Evolutionary conservation across 2,329 filamentous ascomycete genomes (phyloP).

Genomic region (Venturia carpophila): DNA sequence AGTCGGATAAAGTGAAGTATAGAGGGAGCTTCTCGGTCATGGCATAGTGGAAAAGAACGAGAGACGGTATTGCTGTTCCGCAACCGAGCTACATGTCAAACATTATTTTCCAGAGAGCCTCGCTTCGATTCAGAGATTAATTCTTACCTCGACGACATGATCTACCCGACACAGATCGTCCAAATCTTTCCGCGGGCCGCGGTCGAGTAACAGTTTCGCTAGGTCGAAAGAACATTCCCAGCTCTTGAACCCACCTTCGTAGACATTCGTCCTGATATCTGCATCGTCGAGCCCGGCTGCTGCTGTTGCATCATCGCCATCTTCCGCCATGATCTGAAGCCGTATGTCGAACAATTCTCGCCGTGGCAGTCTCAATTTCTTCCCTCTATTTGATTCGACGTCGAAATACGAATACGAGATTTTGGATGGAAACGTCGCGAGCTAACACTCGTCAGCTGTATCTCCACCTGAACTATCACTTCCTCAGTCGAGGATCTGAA

Average conservation of each 20-base stretch:
- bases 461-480: too few relatives aligned
- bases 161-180: conserved; percentile 42
- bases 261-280: conserved; percentile 73
- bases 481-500: too few relatives aligned
- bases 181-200: conserved; percentile 41
- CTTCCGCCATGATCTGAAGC: conserved; percentile 70
- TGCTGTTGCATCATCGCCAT: conserved; percentile 40
- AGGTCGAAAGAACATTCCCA: conserved; percentile 82
- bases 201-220: conserved; percentile 53
- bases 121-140: conserved; percentile 22
- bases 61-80: conserved; percentile 65
- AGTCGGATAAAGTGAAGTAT: conserved; percentile 64
- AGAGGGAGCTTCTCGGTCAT: conserved; percentile 43
- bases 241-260: conserved; percentile 83
- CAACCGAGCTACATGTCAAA: conserved; percentile 56
- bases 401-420: conserved; percentile 59
- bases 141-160: conserved; percentile 41
- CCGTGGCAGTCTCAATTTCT: conserved; percentile 53
- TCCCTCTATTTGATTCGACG: conserved; percentile 52
- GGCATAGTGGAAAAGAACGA: conserved; percentile 61
- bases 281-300: conserved; percentile 52
- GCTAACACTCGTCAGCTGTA: too few relatives aligned
- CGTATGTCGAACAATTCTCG: conserved; percentile 76
- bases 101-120: background rate
- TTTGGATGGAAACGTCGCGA: conserved; percentile 56